Base-by-base conservation (phyloP, 441 rosid genomes). In the Gossypium trilobum region DNA sequence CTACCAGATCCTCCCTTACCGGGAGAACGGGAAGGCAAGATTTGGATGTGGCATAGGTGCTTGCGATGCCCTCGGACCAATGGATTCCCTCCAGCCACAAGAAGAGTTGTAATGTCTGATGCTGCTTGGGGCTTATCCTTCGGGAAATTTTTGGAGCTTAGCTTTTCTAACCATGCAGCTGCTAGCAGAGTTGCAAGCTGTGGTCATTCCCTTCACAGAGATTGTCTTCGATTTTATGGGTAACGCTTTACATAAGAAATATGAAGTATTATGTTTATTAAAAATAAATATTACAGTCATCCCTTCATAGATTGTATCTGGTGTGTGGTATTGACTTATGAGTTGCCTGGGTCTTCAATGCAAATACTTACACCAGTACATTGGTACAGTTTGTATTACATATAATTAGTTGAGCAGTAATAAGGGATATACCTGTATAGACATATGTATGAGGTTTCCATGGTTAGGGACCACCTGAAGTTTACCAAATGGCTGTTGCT, bases 21-120 rank as follows among this genome's bases (percentile, higher is more conserved):
- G 39, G 92, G 95, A 54, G 87, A 88, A 78, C 86, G 83, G 71
- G 95, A 89, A 72, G 95, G 92, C 69, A 89, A 87, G 79, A 88
- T 89, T 75, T 89, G 95, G 95, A 89, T 89, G 95, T 89, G 95
- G 95, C 95, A 89, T 70, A 75, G 95, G 75, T 89, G 95, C 80
- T 83, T 88, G 71, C 85, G 85, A 70, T 89, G 95, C 75, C 95
- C 92, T 76, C 84, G 91, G 79, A 74, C 70, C 60, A 75, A 74
- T 74, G 92, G 91, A 61, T 88, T 85, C 77, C 95, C 92, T 77
- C 92, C 92, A 13, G 91, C 92, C 68, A 89, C 95, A 64, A 82
- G 87, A 65, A 88, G 95, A 77, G 82, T 89, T 68, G 81, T 87
- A 74, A 89, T 89, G 95, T 89, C 92, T 63, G 91, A 87, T 87